Conservation (phyloP, 2,329 filamentous ascomycete species). For the Ceratocystis cubensis region DNA sequence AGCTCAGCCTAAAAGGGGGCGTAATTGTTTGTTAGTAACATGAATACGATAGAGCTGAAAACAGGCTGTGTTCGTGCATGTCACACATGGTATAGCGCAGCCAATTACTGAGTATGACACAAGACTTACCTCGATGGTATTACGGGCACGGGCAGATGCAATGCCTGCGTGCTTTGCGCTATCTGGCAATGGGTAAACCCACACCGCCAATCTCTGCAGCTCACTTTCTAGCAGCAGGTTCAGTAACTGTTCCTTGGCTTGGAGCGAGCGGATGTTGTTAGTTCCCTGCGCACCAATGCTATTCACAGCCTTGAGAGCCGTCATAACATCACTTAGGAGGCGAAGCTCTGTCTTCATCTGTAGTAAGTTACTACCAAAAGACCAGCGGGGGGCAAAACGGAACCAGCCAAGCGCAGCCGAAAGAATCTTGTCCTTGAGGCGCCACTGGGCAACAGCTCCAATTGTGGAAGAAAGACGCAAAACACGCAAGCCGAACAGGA, state of each 20-base stretch:
- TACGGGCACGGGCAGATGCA: slow-evolving; percentile 15
- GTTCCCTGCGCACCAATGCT: slow-evolving; percentile 43
- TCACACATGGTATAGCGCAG: neutral
- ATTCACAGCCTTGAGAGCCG: slow-evolving; percentile 51
- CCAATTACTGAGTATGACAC: neutral
- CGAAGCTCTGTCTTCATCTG: slow-evolving; percentile 89
- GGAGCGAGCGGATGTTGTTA: slow-evolving; percentile 51
- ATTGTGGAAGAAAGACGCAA: slow-evolving; percentile 59
- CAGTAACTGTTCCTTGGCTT: slow-evolving; percentile 73
- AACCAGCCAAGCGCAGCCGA: slow-evolving; percentile 88
- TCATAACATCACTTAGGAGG: slow-evolving; percentile 62
- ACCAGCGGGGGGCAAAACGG: slow-evolving; percentile 69
- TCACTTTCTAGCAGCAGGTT: slow-evolving; percentile 73
- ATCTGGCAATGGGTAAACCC: slow-evolving; percentile 66
- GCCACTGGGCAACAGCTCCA: slow-evolving; percentile 55
- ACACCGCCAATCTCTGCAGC: slow-evolving; percentile 69
- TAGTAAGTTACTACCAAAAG: slow-evolving; percentile 84
- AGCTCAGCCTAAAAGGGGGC: slow-evolving; percentile 37
- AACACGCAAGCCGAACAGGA: slow-evolving; percentile 70
- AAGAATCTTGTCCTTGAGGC: slow-evolving; percentile 77
- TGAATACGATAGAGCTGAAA: neutral
- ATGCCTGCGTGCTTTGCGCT: slow-evolving; percentile 29
- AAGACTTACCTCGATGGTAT: slow-evolving; percentile 25
- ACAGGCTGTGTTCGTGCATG: neutral
- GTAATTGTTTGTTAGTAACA: neutral